Percentiles rank a stretch among this genome's conserved stretches.
These are phyloP conservation scores for Lasiosphaeris hirsuta DNA, from an alignment of 495 filamentous ascomycete species.

Conservation along the genomic window DNA sequence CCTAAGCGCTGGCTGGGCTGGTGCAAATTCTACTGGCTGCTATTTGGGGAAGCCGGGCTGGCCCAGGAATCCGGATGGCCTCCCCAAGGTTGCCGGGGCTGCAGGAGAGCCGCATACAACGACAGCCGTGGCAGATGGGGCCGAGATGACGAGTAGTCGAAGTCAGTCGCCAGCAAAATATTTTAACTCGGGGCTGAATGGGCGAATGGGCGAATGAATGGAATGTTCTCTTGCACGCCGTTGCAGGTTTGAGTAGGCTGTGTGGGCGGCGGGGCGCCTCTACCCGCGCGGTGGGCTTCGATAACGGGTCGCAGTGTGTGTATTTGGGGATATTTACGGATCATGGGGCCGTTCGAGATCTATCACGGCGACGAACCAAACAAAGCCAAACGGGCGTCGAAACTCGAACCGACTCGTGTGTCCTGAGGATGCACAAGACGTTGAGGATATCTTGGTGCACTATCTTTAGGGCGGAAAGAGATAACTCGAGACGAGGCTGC, in stretches of 20 bases:
- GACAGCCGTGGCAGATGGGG: background rate
- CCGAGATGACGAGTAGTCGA: background rate
- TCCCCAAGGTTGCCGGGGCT: background rate
- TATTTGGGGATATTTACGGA: background rate
- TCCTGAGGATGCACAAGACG: background rate
- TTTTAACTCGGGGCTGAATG: too few relatives aligned
- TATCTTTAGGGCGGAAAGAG: background rate
- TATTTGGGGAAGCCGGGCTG: background rate
- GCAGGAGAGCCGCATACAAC: constrained; percentile 1
- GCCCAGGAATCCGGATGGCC: background rate
- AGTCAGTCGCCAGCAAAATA: too few relatives aligned
- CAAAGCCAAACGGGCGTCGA: constrained; percentile 15
- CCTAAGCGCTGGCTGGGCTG: too few relatives aligned
- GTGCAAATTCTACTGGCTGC: background rate
- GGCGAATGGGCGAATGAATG: background rate
- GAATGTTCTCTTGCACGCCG: constrained; percentile 5
- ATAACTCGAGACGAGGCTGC: constrained; percentile 15
- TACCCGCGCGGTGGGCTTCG: constrained; percentile 3
- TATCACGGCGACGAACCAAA: constrained; percentile 3
- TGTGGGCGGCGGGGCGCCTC: background rate
- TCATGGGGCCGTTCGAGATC: background rate
- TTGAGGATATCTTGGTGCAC: background rate
- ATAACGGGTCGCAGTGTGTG: constrained; percentile 6
- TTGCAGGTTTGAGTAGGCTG: background rate
- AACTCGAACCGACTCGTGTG: constrained; percentile 9